Conservation (phyloP, 1,139 yeast genomes). For the Blastobotrys illinoisensis region DNA sequence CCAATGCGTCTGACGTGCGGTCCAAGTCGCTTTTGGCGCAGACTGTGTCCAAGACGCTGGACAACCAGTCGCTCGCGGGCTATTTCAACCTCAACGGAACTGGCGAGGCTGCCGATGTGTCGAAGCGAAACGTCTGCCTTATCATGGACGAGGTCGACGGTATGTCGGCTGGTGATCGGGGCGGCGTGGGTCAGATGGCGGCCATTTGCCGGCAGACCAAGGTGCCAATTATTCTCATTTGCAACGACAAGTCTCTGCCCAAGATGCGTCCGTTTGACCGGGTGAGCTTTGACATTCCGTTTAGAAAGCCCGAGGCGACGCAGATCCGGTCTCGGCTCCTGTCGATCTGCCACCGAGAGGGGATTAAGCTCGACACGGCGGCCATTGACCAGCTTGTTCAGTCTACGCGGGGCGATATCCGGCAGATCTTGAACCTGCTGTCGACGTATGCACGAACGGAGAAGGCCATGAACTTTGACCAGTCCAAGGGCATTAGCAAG, state of each 20-base stretch:
- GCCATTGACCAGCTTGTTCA: slow-evolving; percentile 80
- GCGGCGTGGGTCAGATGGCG: slow-evolving; percentile 95
- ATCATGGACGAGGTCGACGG: slow-evolving; percentile 99
- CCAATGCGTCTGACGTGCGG: slow-evolving; percentile 92
- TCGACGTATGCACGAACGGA: slow-evolving; percentile 73
- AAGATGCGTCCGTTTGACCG: slow-evolving; percentile 95
- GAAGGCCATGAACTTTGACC: slow-evolving; percentile 52
- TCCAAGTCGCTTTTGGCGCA: slow-evolving; percentile 69
- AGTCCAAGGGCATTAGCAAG: slow-evolving; percentile 46
- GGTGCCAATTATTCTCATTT: slow-evolving; percentile 86
- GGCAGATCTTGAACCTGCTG: slow-evolving; percentile 87
- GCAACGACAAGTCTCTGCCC: slow-evolving; percentile 88
- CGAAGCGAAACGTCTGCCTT: slow-evolving; percentile 56
- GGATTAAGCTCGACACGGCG: slow-evolving; percentile 70
- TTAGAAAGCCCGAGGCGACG: slow-evolving; percentile 80
- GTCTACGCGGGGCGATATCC: slow-evolving; percentile 83
- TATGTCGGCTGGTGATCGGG: slow-evolving; percentile 98
- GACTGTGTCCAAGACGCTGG: slow-evolving; percentile 64
- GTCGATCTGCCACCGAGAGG: slow-evolving; percentile 87
- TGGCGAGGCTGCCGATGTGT: slow-evolving; percentile 24
- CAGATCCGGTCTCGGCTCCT: slow-evolving; percentile 79
- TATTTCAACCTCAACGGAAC: slow-evolving; percentile 43
- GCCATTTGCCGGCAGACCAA: slow-evolving; percentile 77
- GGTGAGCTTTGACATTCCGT: slow-evolving; percentile 75
- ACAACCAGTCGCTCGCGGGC: slow-evolving; percentile 80